Evolutionary conservation across 208 protist genomes (phyloP).

Genomic region (Trypanosoma platydactyli): DNA sequence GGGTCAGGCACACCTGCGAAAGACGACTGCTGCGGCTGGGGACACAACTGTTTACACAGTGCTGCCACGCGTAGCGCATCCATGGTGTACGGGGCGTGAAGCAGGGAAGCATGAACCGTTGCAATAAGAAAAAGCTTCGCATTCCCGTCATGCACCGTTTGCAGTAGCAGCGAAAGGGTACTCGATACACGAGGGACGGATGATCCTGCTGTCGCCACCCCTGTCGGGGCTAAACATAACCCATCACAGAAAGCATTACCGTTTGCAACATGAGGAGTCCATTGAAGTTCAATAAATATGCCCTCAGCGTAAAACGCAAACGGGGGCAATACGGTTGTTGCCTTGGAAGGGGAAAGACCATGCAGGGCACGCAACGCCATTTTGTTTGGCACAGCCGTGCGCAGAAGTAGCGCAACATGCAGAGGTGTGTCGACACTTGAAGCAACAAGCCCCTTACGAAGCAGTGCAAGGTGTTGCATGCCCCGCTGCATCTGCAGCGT

Average conservation of each 20-base stretch:
- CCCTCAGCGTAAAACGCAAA: background rate
- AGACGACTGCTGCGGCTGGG: slow-evolving; percentile 1
- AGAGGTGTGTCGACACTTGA: slow-evolving; percentile 1
- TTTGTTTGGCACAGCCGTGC: background rate
- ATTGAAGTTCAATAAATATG: slow-evolving; percentile 17
- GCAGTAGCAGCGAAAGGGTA: slow-evolving; percentile 5
- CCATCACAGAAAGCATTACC: background rate
- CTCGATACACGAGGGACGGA: background rate
- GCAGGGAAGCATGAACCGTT: background rate
- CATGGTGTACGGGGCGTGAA: background rate
- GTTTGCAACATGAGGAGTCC: slow-evolving; percentile 6
- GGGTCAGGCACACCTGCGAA: slow-evolving; percentile 1
- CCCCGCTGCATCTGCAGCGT: background rate
- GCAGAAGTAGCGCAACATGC: slow-evolving; percentile 8
- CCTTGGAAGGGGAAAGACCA: background rate
- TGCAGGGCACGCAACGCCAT: background rate
- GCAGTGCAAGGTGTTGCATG: slow-evolving; percentile 3
- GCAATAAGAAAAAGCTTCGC: slow-evolving; percentile 16
- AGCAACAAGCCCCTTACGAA: slow-evolving; percentile 2
- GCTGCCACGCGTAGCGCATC: background rate
- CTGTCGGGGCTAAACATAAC: background rate
- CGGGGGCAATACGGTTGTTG: background rate
- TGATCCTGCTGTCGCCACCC: background rate
- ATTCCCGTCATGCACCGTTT: background rate
- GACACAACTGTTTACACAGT: slow-evolving; percentile 2